Conservation (phyloP, 2,329 filamentous ascomycete genomes). For the Colletotrichum zoysiae region DNA sequence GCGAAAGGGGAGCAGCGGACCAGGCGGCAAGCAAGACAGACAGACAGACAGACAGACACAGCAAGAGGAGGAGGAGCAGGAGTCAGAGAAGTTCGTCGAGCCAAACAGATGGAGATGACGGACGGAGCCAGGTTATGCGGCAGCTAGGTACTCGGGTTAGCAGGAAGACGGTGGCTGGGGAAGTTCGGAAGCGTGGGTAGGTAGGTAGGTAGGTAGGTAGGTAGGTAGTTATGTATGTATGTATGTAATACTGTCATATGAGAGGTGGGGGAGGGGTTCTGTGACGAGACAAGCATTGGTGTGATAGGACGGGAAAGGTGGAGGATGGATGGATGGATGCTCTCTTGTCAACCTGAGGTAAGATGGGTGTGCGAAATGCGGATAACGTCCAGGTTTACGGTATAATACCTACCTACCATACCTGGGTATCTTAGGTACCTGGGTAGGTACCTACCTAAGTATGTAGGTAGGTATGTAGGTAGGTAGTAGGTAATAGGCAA, state of each 20-base stretch:
- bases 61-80: background rate
- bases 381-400: slow-evolving; percentile 24
- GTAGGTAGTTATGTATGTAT: no score
- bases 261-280: slow-evolving; percentile 38
- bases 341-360: slow-evolving; percentile 29
- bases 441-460: background rate
- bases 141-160: slow-evolving; percentile 10
- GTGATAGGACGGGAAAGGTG: slow-evolving; percentile 25
- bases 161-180: slow-evolving; percentile 28
- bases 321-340: slow-evolving; percentile 25
- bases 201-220: no score
- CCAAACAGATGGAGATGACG: slow-evolving; percentile 6
- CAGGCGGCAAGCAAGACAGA: slow-evolving; percentile 10
- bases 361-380: slow-evolving; percentile 34
- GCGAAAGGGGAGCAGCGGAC: slow-evolving; percentile 7
- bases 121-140: background rate
- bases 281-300: slow-evolving; percentile 36
- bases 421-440: no score
- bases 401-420: no score
- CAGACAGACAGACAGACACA: background rate
- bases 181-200: slow-evolving; percentile 38
- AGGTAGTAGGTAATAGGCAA: no score
- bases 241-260: background rate
- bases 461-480: background rate
- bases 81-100: background rate